Base-by-base conservation (phyloP, 2,329 filamentous ascomycete genomes). In the Xylaria sp. region DNA sequence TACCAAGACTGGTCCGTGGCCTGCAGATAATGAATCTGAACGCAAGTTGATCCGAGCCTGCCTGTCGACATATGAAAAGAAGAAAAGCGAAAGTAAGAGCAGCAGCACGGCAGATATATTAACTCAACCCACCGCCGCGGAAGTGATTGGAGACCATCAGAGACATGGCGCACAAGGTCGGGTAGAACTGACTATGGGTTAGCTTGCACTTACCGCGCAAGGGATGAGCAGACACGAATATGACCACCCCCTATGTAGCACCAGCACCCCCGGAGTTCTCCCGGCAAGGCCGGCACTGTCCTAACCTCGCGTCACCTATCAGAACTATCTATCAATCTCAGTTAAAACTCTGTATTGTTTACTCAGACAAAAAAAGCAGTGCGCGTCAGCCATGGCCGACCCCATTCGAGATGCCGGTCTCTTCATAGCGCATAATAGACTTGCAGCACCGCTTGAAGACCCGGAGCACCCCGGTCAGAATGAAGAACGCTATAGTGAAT, bases 391-490 rank as follows among this genome's bases (percentile, higher is more conserved):
- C n/a, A 65, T 54, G 60, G 41, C 7, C 15, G n/a, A 66, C 13
- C 18, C 41, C 8, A 6, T 64, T 34, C 28, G 20, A 12, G 48
- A 48, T 0, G 2, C 18, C 9, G 46, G 37, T 12, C 10, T 70
- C 1, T 25, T 8, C 9, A 28, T 7, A 18, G 65, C 59, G 13
- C 52, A 68, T 15, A 34, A 25, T 18, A 46, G 46, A 25, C 60
- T 68, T 1, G 44, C 15, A 25, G 44, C 37, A 8, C 52, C 59
- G 6, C 32, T 52, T 10, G 39, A 68, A 20, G 41, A 68, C 25
- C 68, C 68, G 1, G 13, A 68, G 34, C 37, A n/a, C 1, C 68
- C 65, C n/a, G 65, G 62, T 20, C 60, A 48, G 23, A 54, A 20
- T 7, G 64, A 68, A 52, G 46, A 18, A 12, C 67, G 70, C 9